Base-by-base conservation (phyloP, 257 asterid genomes). In the Schizonepeta tenuifolia region DNA sequence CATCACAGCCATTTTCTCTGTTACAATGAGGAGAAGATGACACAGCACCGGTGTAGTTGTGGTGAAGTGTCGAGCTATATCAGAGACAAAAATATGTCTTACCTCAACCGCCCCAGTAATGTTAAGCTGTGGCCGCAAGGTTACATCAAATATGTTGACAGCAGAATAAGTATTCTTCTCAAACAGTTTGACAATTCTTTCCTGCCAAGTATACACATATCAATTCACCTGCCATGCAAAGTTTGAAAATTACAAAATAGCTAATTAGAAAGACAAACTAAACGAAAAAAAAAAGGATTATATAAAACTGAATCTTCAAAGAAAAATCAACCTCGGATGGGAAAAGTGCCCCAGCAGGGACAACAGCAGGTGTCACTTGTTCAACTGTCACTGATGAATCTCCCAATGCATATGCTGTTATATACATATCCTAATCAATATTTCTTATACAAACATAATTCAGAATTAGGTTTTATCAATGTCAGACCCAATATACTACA, bases 111-210 rank as follows among this genome's bases (percentile, higher is more conserved):
- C 87, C 63, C 99, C 99, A 1, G 95, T 83, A 63, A 82, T 62
- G 76, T 86, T 94, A 69, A 94, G 90, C 69, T 87, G 92, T n/a
- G 99, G 99, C 69, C 96, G 82, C 79, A 94, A 78, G 21, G 96
- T 86, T 55, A 91, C 97, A 78, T 94, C 99, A 77, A 91, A 94
- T 78, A 94, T 94, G 93, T 94, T 94, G 85, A 89, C 97, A 66
- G 91, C 99, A n/a, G 96, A 82, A 75, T 91, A 85, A 28, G 99
- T 94, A 63, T 91, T 94, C 90, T 76, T 74, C 89, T 94, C 97
- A 76, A 94, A 94, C 65, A 94, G 93, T 56, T 89, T 79, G 43
- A 88, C 99, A 65, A 84, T 83, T 85, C 97, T 89, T 84, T 89
- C 99, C 99, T 93, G 94, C 74, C 83, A 87, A 82, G 80, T 62